These are phyloP conservation scores for Voacanga thouarsii DNA, from an alignment of 257 asterid species.

Conservation along the genomic window DNA sequence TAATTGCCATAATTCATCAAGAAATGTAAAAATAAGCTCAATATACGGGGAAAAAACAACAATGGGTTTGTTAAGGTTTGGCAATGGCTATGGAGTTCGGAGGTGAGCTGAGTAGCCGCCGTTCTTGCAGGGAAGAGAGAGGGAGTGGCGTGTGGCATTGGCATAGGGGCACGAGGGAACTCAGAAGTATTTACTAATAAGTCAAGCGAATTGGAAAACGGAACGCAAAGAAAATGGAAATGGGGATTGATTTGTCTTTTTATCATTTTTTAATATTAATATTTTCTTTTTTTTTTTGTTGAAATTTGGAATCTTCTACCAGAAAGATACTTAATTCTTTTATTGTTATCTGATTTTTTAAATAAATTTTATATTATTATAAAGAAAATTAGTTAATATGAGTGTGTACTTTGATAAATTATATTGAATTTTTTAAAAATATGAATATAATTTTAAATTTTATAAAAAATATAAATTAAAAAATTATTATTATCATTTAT, in stretches of 20 bases:
- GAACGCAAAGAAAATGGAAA: neutral
- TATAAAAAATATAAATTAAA: too few species aligned
- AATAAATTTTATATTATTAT: too few species aligned
- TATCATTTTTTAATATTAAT: neutral
- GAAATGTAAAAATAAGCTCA: neutral
- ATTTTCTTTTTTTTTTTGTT: too few species aligned
- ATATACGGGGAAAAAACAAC: neutral
- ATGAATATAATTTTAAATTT: too few species aligned
- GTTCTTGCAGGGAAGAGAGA: neutral
- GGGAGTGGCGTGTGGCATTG: neutral
- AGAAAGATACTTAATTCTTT: too few species aligned
- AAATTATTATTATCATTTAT: too few species aligned
- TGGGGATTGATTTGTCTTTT: neutral
- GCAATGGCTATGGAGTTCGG: neutral
- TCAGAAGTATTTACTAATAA: too few species aligned
- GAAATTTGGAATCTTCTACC: too few species aligned
- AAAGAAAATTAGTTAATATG: too few species aligned
- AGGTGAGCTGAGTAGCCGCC: neutral
- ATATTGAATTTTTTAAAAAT: too few species aligned
- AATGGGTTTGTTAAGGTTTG: neutral
- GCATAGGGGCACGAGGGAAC: neutral
- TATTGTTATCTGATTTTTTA: too few species aligned
- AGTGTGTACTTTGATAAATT: too few species aligned
- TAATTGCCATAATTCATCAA: constrained; percentile 24
- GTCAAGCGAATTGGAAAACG: constrained; percentile 23